phyloP scores from a whole-genome alignment of 2,329 filamentous ascomycete genomes.

The Metarhizium robertsii region DNA sequence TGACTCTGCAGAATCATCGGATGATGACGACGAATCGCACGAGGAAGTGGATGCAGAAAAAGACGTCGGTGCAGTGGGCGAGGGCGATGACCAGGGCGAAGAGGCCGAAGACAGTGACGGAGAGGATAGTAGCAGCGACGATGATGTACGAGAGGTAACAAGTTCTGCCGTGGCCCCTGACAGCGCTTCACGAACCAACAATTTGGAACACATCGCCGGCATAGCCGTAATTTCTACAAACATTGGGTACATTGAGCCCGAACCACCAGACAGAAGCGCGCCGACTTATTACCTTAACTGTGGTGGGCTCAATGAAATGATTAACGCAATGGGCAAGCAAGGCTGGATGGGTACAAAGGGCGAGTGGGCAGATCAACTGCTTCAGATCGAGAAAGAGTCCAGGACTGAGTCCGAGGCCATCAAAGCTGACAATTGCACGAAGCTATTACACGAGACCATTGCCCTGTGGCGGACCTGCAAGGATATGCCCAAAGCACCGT shows the following conservation, averaged over 20 bases:
- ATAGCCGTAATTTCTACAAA: not conserved
- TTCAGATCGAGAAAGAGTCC: not conserved
- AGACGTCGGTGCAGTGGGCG: not conserved
- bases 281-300: not conserved
- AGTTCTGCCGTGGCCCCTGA: not conserved
- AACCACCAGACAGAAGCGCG: not conserved
- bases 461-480: not conserved
- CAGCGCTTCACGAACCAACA: not conserved
- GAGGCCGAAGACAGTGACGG: not conserved
- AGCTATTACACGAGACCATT: not conserved
- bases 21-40: not conserved
- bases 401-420: not conserved
- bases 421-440: not conserved
- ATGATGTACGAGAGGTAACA: not conserved
- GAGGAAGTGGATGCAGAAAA: not conserved
- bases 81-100: not conserved
- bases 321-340: not conserved
- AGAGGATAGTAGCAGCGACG: not conserved
- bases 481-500: constrained; percentile 1
- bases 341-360: constrained; percentile 1
- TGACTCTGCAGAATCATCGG: not conserved
- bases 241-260: constrained; percentile 5
- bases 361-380: constrained; percentile 1
- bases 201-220: not conserved
- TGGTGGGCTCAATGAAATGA: not conserved